A percentile compares a stretch with the other conserved stretches of the same genome.
These are phyloP conservation scores for Paraphaeosphaeria sporulosa DNA, from an alignment of 2,329 filamentous ascomycete species.

Conservation along the genomic window DNA sequence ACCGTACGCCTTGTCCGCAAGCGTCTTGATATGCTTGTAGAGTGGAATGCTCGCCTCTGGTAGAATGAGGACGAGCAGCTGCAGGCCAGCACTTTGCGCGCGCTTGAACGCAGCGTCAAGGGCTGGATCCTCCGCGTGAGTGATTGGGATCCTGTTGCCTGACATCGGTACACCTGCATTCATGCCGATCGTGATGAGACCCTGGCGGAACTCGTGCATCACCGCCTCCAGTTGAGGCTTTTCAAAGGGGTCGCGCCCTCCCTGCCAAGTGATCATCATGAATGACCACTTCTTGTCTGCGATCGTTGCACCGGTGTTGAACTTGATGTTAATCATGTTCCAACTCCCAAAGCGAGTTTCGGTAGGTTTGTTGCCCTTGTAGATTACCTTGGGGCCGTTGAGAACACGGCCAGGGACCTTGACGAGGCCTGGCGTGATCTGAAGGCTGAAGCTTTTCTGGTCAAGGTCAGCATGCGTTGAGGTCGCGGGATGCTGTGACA, in stretches of 20 bases:
- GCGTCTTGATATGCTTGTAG: constrained; percentile 35
- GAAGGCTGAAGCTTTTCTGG: constrained; percentile 65
- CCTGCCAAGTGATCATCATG: constrained; percentile 20
- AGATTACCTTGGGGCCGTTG: constrained; percentile 64
- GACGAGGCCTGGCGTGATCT: constrained; percentile 66
- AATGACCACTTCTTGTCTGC: constrained; percentile 20
- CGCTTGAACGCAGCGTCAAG: constrained; percentile 13
- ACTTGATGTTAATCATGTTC: constrained; percentile 47
- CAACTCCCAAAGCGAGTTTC: constrained; percentile 63
- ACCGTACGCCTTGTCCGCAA: constrained; percentile 29
- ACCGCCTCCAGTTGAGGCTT: constrained; percentile 4
- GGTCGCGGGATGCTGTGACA: background rate
- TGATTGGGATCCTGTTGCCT: constrained; percentile 15
- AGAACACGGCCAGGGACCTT: constrained; percentile 76
- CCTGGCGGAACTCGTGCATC: constrained; percentile 22
- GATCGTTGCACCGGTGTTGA: constrained; percentile 20
- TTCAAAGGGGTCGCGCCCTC: constrained; percentile 16
- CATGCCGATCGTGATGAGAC: constrained; percentile 21
- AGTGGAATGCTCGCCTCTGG: constrained; percentile 24
- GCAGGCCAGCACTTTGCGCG: constrained; percentile 2
- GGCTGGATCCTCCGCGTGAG: constrained; percentile 15
- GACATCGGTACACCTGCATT: constrained; percentile 2
- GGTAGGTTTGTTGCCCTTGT: constrained; percentile 51
- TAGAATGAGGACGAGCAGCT: constrained; percentile 28
- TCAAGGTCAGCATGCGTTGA: background rate